Base-by-base conservation (phyloP, 192 early-diverging fungal species). In the Entomortierella parvispora region DNA sequence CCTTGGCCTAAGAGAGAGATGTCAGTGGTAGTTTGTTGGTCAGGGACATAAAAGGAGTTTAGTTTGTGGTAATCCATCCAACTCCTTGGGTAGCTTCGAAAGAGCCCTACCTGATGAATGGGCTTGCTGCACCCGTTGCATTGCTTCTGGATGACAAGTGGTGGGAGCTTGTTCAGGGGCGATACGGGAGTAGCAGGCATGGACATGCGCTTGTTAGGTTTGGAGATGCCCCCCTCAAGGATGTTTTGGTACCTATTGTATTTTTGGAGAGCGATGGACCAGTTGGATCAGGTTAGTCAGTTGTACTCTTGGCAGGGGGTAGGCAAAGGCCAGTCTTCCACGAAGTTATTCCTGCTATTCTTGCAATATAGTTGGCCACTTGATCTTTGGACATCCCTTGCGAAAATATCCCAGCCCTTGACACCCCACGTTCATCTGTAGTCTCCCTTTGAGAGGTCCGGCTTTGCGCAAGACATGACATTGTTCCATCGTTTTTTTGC, bases 171-270 rank as follows among this genome's bases (percentile, higher is more conserved):
- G 55, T 34, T 47, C 25, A 40, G 15, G 23, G 56, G 22, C n/a
- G 70, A 26, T 17, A 31, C 23, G 28, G 44, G 1, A 22, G 56
- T 34, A 42, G 23, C 4, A 28, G 74, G 74, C 65, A 77, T 58
- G 31, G 74, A 77, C 74, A 77, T 77, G 54, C 74, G 74, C 49
- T 77, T 77, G 28, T 65, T 25, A 8, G 74, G 66, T 48, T 77
- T 77, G 52, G 60, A 58, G 14, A 76, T 58, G 50, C 65, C 65
- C 49, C 74, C 74, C 43, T 77, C 74, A 23, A 77, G 74, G 63
- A 77, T 77, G 22, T 77, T 77, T 47, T 77, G 74, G 51, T 77
- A 77, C 52, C 74, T 77, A 68, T 68, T 56, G 60, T 53, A 44
- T 15, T 23, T 42, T 52, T 14, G 12, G 15, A 18, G 10, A 23